Conservation (phyloP, 768 basidiomycete genomes). For the Terana coerulea region DNA sequence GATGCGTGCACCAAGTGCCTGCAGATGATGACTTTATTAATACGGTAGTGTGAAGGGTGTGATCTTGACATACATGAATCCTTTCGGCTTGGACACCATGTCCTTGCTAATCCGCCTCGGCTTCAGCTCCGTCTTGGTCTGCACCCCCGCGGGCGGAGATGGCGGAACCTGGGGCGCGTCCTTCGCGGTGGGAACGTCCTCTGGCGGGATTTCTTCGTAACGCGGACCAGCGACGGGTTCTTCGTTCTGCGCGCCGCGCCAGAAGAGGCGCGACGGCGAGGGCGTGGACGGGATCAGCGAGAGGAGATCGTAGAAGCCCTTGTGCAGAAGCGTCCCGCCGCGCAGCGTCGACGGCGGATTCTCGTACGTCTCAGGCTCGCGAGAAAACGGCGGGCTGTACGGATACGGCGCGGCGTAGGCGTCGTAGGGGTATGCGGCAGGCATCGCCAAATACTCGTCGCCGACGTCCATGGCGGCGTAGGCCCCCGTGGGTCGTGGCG, state of each 20-base stretch:
- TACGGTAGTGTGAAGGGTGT: conserved; percentile 20
- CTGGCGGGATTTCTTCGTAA: conserved; percentile 54
- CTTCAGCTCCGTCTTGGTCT: conserved; percentile 40
- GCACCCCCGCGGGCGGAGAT: conserved; percentile 28
- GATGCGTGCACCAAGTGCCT: conserved; percentile 92
- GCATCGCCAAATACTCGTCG: conserved; percentile 13
- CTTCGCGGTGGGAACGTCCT: conserved; percentile 13
- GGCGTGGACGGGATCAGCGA: conserved; percentile 69
- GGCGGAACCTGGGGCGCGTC: conserved; percentile 26
- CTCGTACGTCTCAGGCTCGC: conserved; percentile 25
- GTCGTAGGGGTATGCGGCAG: conserved; percentile 21
- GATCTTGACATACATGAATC: conserved; percentile 67
- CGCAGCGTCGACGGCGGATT: conserved; percentile 49
- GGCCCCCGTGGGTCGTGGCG: conserved; percentile 17
- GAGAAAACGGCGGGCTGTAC: conserved; percentile 24
- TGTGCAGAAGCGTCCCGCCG: conserved; percentile 74
- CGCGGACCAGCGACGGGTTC: conserved; percentile 59
- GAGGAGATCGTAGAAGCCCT: conserved; percentile 86
- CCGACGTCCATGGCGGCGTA: neutral
- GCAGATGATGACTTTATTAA: conserved; percentile 14
- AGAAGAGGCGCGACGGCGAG: conserved; percentile 61
- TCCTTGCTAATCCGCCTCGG: conserved; percentile 76
- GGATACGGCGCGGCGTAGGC: conserved; percentile 34
- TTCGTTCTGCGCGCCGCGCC: conserved; percentile 31
- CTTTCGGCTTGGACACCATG: conserved; percentile 81